phyloP scores from a whole-genome alignment of 495 filamentous ascomycete species.

The Pseudoneurospora amorphoporcata region DNA sequence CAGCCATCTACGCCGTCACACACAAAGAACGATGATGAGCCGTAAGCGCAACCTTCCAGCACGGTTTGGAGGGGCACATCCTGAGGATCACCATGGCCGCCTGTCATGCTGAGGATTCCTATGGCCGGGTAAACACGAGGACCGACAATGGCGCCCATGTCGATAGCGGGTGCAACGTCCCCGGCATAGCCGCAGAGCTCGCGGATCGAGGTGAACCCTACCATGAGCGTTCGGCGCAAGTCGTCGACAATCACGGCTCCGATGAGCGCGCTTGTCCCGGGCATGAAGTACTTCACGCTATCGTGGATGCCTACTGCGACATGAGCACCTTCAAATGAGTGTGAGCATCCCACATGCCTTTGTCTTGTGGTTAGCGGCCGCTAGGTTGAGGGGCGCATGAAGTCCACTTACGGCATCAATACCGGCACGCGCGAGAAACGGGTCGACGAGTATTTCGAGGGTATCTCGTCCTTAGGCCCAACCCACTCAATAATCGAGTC shows the following conservation, averaged over 20 bases:
- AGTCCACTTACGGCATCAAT: conserved; percentile 44
- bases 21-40: conserved; percentile 2
- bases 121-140: conserved; percentile 39
- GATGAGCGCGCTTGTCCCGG: conserved; percentile 2
- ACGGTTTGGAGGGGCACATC: conserved; percentile 24
- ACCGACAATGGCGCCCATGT: conserved; percentile 35
- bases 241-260: conserved; percentile 6
- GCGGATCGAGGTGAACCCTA: conserved; percentile 44
- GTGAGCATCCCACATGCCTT: conserved; percentile 44
- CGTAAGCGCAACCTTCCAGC: conserved; percentile 16
- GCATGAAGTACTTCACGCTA: neutral
- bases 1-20: conserved; percentile 42
- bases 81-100: conserved; percentile 38
- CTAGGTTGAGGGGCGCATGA: conserved; percentile 10
- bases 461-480: conserved; percentile 24
- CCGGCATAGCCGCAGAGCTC: conserved; percentile 38
- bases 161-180: conserved; percentile 33
- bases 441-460: conserved; percentile 21
- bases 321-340: conserved; percentile 26
- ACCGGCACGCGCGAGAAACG: conserved; percentile 23
- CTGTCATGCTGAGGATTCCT: conserved; percentile 35
- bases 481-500: conserved; percentile 33
- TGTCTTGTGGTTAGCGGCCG: neutral
- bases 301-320: conserved; percentile 3
- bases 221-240: conserved; percentile 27